phyloP scores from a whole-genome alignment of 1,139 yeast species.

The Pneumocystis carinii region DNA sequence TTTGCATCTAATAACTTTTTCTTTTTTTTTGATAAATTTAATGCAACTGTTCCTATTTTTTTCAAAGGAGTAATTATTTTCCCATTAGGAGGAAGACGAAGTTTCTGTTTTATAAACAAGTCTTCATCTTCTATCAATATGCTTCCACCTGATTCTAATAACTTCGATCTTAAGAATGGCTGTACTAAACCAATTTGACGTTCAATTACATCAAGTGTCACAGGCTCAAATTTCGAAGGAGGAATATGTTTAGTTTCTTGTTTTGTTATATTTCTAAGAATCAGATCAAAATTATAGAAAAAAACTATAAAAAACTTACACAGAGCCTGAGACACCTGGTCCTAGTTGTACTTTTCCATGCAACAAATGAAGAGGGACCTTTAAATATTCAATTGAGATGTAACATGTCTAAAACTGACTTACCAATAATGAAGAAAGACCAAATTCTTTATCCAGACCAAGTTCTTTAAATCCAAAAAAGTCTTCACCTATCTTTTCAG shows the following conservation, averaged over 20 bases:
- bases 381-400: neutral
- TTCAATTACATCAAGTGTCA: conserved; percentile 36
- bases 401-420: neutral
- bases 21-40: conserved; percentile 9
- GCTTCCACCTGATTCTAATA: conserved; percentile 30
- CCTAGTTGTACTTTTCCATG: conserved; percentile 45
- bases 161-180: conserved; percentile 35
- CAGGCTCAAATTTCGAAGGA: conserved; percentile 26
- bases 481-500: conserved; percentile 77
- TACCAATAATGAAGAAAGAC: conserved; percentile 69
- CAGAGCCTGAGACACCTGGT: conserved; percentile 10
- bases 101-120: conserved; percentile 62
- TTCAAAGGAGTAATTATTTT: conserved; percentile 33
- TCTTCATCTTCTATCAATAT: conserved; percentile 58
- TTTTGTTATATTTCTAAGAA: conserved; percentile 13
- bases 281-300: conserved; percentile 15
- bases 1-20: conserved; percentile 3
- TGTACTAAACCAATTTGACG: conserved; percentile 44
- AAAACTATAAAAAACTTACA: conserved; percentile 5
- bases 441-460: conserved; percentile 85
- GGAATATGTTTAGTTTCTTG: conserved; percentile 13
- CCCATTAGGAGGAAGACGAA: conserved; percentile 88
- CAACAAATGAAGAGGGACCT: conserved; percentile 58
- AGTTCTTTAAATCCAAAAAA: conserved; percentile 92
- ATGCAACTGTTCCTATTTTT: neutral